These are phyloP conservation scores for Artemisia annua DNA, from an alignment of 129 eudicot species.

Conservation along the genomic window DNA sequence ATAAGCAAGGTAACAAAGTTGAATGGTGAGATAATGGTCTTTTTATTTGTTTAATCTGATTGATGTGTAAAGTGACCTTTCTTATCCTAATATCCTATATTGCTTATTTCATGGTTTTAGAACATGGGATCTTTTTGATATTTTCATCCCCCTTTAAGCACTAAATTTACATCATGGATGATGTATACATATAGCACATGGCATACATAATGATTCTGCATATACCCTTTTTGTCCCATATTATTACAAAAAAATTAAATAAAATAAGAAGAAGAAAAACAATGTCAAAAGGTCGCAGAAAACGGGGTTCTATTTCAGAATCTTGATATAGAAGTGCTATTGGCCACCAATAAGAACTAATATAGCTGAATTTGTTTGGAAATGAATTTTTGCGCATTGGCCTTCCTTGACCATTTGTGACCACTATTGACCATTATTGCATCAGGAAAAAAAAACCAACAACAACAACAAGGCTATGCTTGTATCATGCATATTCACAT, in stretches of 20 bases:
- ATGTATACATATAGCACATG: conserved; percentile 3
- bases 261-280: background rate
- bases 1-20: background rate
- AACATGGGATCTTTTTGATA: background rate
- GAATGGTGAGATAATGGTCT: conserved; percentile 3
- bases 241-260: background rate
- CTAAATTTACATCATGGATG: background rate
- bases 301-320: background rate
- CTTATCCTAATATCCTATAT: background rate
- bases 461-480: too few relatives aligned
- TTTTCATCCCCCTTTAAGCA: background rate
- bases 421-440: too few relatives aligned
- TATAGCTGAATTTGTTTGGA: background rate
- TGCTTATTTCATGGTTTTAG: background rate
- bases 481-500: too few relatives aligned
- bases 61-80: conserved; percentile 14
- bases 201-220: background rate
- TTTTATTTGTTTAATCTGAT: background rate
- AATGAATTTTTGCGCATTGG: background rate
- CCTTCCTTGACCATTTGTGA: background rate
- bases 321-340: background rate
- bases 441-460: too few relatives aligned
- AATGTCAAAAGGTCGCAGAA: background rate
- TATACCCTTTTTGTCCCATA: conserved; percentile 3
- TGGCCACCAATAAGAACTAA: conserved; percentile 2